Percentiles rank a stretch among this genome's conserved stretches.
Evolutionary conservation across 139 green algal genomes (phyloP).

Genomic region (Coelastrella sp.): DNA sequence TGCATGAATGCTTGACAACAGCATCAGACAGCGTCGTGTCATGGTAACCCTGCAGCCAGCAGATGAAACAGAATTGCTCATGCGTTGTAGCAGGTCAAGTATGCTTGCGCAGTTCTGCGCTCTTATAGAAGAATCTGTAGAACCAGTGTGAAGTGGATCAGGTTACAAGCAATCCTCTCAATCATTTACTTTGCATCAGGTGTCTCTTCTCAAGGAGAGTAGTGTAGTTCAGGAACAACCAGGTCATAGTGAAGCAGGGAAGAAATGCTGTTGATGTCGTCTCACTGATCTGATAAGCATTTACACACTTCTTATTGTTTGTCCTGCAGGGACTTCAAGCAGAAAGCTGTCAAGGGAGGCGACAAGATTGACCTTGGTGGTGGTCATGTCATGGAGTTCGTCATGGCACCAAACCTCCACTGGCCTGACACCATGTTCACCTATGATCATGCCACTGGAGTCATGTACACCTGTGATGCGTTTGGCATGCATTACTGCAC

Average conservation of each 20-base stretch:
- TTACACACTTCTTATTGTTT: background rate
- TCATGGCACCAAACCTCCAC: slow-evolving; percentile 98
- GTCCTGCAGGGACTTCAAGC: slow-evolving; percentile 60
- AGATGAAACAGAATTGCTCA: no score
- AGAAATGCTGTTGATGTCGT: background rate
- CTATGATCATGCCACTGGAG: slow-evolving; percentile 85
- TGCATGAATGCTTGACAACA: no score
- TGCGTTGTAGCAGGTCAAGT: no score
- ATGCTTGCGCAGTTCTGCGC: no score
- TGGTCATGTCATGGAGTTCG: slow-evolving; percentile 95
- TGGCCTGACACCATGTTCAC: slow-evolving; percentile 97
- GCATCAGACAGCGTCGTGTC: no score
- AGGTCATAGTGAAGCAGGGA: background rate
- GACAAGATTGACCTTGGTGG: slow-evolving; percentile 90
- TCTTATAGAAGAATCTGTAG: no score
- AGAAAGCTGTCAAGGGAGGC: slow-evolving; percentile 79
- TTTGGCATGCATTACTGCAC: slow-evolving; percentile 97
- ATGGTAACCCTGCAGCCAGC: no score
- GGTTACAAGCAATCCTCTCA: no score
- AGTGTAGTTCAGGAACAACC: no score
- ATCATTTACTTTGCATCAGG: no score
- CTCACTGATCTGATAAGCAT: background rate
- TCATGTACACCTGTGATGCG: slow-evolving; percentile 98
- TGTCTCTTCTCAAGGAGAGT: no score
- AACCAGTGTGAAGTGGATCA: no score